Conservation (phyloP, 2,329 filamentous ascomycete species). For the Cladophialophora bantiana region DNA sequence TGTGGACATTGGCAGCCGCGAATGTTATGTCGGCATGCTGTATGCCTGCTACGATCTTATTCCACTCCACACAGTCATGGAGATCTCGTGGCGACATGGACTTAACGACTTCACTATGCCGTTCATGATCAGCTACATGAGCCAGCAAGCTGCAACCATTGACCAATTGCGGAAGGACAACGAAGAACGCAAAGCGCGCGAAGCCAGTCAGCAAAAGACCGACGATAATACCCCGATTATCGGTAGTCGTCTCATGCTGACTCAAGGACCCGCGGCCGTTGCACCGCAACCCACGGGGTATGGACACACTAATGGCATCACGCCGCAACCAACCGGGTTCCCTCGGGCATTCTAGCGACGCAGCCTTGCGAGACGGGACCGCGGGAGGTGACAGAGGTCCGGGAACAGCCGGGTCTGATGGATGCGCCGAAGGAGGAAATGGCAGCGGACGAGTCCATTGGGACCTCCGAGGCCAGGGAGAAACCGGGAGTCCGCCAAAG, state of each 20-base stretch:
- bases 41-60: constrained; percentile 99
- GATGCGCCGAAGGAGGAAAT: constrained; percentile 1
- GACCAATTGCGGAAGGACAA: constrained; percentile 90
- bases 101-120: constrained; percentile 98
- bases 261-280: constrained; percentile 75
- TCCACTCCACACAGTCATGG: constrained; percentile 87
- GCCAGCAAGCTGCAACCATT: constrained; percentile 87
- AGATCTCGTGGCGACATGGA: constrained; percentile 95
- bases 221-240: constrained; percentile 95
- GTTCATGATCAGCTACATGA: constrained; percentile 98
- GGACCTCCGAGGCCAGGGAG: constrained; percentile 2
- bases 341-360: constrained; percentile 56
- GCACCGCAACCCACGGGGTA: constrained; percentile 70
- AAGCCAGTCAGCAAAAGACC: constrained; percentile 80
- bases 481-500: neutral
- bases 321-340: constrained; percentile 85
- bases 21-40: constrained; percentile 99
- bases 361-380: constrained; percentile 9
- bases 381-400: constrained; percentile 14
- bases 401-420: constrained; percentile 29
- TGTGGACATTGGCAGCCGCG: constrained; percentile 97
- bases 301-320: constrained; percentile 84
- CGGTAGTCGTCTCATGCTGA: constrained; percentile 91
- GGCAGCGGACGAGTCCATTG: constrained; percentile 6
- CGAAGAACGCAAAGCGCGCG: constrained; percentile 80